Evolutionary conservation across 495 filamentous ascomycete species (phyloP), one percentile per base, ranked within the genome.

Genomic region (Penicillium coprophilum): DNA sequence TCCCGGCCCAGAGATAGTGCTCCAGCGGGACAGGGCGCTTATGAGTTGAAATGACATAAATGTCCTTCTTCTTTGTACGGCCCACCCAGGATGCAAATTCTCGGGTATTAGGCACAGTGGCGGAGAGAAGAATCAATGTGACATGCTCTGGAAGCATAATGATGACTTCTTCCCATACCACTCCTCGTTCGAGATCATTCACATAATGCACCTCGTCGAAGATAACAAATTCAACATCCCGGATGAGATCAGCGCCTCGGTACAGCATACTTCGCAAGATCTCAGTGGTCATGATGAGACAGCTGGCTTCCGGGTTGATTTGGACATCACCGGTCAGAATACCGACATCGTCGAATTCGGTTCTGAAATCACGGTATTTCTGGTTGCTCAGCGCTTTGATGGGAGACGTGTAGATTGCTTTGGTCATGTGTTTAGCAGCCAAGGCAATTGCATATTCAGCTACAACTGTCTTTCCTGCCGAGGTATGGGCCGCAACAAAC

Each of bases 201-300:
- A 98, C 94, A 70, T 98, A 98, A 71, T 98, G 94, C 4, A 98
- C 94, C 69, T 98, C 94, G 65, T 98, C 94, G 62, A 98, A 98
- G 53, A 98, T 96, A 59, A 98, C 95, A 70, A 96, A 98, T 61
- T 98, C 94, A 30, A 98, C 95, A 70, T 98, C 94, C 55, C 94
- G 84, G 51, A 98, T 96, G 4, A 98, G 78, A 71, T 98, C 94
- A 15, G 95, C 94, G 44, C 94, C 94, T 55, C 94, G 84, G 68
- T 98, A 98, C 32, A 98, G 82, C 94, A 98, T 98, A 77, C 94
- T 97, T 40, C 94, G 84, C 52, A 98, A 71, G 75, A 98, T 98
- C 66, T 98, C 94, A 4, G 94, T 98, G 2, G 94, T 98, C 94
- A 98, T 98, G 68, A 98, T 98, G 38, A 98, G 77, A 71, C 94